Evolutionary conservation across 2,329 filamentous ascomycete species (phyloP), one percentile per base, ranked within the genome.

Genomic region (Eutypella sp.): DNA sequence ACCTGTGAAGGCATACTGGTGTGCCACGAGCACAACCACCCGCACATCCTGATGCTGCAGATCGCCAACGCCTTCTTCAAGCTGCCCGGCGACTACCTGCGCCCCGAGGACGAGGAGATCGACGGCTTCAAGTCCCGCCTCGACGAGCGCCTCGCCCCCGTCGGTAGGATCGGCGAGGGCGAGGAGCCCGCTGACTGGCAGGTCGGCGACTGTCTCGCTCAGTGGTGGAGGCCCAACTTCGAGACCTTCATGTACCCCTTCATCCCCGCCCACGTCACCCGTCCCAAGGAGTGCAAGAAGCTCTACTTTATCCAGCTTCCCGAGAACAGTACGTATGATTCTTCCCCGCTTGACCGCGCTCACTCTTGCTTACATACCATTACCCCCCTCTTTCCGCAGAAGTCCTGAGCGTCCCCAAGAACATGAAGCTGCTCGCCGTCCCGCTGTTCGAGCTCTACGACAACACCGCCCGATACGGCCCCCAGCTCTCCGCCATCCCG

Each of bases 221-320:
- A 96, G 71, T 99, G 93, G 93, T 99, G 92, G 90, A 79, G 93
- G 47, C 93, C 93, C 44, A 99, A 97, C 74, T 96, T 97, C 65
- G 93, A 99, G 75, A 97, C 93, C 2, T 97, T 97, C 76, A 96
- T 99, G 90, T 99, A 99, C 66, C 93, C 93, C 1, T 99, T 96
- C 68, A 85, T 97, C 47, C 93, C 93, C 7, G 89, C 91, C 16
- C 93, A 99, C 70, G 89, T 96, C 51, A 96, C 92, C 16, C 78
- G 93, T 43, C 93, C 93, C 7, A 99, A 99, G 74, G 93, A 99
- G 73, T 96, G 92, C 74, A 99, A 99, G 76, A 99, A 99, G 77
- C 78, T 97, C 36, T 99, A 97, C 69, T 90, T 97, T 51, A 96
- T 99, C 55, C 89, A 96, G 66, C 75, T 99, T 23, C 93, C 93